Conservation (phyloP, 2,329 filamentous ascomycete species). For the Fusarium nygamai region DNA sequence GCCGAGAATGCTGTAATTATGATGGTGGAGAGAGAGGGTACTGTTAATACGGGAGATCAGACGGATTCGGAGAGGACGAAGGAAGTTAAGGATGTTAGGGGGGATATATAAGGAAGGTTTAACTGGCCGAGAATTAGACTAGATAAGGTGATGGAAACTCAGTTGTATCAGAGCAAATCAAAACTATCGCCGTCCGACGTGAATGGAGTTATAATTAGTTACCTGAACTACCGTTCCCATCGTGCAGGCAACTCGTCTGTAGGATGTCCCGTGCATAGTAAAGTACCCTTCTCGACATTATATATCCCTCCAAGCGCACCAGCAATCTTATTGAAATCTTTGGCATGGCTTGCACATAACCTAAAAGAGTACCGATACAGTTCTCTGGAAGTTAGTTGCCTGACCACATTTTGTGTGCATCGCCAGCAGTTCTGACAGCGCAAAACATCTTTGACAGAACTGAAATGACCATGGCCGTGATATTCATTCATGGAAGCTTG, state of each 20-base stretch:
- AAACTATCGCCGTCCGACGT: too few relatives aligned
- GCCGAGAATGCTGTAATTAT: conserved; percentile 49
- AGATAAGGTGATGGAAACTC: not conserved
- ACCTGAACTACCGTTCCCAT: too few relatives aligned
- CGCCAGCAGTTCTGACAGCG: not conserved
- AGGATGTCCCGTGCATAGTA: not conserved
- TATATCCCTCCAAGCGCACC: not conserved
- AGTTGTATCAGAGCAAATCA: too few relatives aligned
- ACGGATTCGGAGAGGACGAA: conserved; percentile 39
- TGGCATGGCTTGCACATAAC: fast-evolving
- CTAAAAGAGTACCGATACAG: not conserved
- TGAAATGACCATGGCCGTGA: fast-evolving
- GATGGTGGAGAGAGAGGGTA: conserved; percentile 50
- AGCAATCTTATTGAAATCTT: fast-evolving
- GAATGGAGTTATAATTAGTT: too few relatives aligned
- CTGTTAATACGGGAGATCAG: conserved; percentile 45
- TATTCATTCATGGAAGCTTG: fast-evolving
- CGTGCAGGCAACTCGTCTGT: not conserved
- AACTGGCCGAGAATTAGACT: too few relatives aligned
- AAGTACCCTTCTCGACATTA: not conserved
- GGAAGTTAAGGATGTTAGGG: conserved; percentile 30
- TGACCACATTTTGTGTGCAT: not conserved
- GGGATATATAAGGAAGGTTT: fast-evolving
- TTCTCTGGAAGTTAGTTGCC: not conserved
- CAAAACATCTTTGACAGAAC: fast-evolving